Percentiles rank a stretch among this genome's conserved stretches.
phyloP scores from a whole-genome alignment of 2,329 filamentous ascomycete genomes.

The Fusarium dimerum region DNA sequence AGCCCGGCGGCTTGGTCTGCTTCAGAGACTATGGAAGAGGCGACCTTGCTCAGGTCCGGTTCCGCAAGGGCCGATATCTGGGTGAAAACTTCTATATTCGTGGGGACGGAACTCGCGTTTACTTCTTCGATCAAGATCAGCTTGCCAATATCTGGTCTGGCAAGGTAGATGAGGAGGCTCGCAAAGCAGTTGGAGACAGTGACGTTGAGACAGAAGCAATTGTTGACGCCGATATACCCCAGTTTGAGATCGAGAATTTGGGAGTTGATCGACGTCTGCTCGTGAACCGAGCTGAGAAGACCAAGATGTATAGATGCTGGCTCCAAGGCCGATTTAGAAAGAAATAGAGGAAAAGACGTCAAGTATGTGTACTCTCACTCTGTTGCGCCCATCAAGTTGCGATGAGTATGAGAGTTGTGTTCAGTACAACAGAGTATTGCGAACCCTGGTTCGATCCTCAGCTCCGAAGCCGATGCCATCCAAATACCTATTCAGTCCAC shows the following conservation, averaged over 20 bases:
- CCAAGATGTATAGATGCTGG: constrained; percentile 99
- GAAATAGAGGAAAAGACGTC: constrained; percentile 43
- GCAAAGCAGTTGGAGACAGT: neutral
- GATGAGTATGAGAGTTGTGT: neutral
- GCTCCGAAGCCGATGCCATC: constrained; percentile 59
- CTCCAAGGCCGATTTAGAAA: constrained; percentile 82
- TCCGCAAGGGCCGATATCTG: constrained; percentile 92
- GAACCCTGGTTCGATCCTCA: constrained; percentile 42
- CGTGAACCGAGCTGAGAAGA: constrained; percentile 83
- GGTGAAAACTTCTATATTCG: constrained; percentile 97
- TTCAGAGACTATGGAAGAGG: constrained; percentile 97
- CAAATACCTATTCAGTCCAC: constrained; percentile 68
- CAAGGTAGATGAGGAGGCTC: constrained; percentile 26
- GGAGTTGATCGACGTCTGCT: constrained; percentile 86
- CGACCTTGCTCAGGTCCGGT: constrained; percentile 92
- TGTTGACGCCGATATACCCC: constrained; percentile 25
- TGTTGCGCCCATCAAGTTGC: neutral
- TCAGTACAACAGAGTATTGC: constrained; percentile 46
- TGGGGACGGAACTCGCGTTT: constrained; percentile 93
- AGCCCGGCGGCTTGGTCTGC: constrained; percentile 88
- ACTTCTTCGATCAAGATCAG: constrained; percentile 92
- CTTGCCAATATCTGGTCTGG: constrained; percentile 76
- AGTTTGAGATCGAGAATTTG: constrained; percentile 74
- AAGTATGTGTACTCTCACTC: constrained; percentile 2
- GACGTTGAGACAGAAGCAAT: constrained; percentile 4